Evolutionary conservation across 805 yeast species (phyloP), one percentile per base, ranked within the genome.

Genomic region (Torulaspora microellipsoides): DNA sequence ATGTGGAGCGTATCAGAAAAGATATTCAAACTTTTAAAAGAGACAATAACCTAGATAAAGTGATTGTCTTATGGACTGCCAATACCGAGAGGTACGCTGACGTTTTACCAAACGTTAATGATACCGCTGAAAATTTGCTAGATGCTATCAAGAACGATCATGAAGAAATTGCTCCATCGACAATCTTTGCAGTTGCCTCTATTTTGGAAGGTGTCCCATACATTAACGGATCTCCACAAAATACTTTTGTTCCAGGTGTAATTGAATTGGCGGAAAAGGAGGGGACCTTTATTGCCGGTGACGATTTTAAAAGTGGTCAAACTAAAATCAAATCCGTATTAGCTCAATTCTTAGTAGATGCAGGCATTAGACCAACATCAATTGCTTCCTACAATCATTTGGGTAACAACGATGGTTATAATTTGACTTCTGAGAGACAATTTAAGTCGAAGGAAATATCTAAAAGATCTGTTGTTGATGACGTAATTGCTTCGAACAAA

Each of bases 181-280:
- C 96, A n/a, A 66, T 90, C 41, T 90, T 91, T 60, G 97, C 97
- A 8, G 86, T 87, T 54, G 98, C 98, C 13, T 80, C 87, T 40
- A 91, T 91, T 55, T 75, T 90, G 60, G 97, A 91, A 67, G 76
- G 79, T 34, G 80, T 82, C 47, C 95, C 97, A 42, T 90, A 88
- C 72, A 87, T 90, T 67, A 90, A 90, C 60, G 98, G 97, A 36
- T 88, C 96, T 32, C 98, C 98, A 41, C 98, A 90, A 71, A 90
- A 90, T 74, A 91, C 97, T 41, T 90, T 91, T 71, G 96, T 88
- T 44, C 97, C 97, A 15, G 98, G 98, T 53, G 85, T 84, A 50
- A 77, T 91, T 60, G 89, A 88, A 68, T 78, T 90, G 54, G 95
- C 97, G 37, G 95, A 89, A 68, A 62, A 75, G 57, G 64, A 86